A percentile compares a stretch with the other conserved stretches of the same genome.
phyloP scores from a whole-genome alignment of 1,284 basidiomycete genomes.

The Anthracocystis panici-leucophaei region DNA sequence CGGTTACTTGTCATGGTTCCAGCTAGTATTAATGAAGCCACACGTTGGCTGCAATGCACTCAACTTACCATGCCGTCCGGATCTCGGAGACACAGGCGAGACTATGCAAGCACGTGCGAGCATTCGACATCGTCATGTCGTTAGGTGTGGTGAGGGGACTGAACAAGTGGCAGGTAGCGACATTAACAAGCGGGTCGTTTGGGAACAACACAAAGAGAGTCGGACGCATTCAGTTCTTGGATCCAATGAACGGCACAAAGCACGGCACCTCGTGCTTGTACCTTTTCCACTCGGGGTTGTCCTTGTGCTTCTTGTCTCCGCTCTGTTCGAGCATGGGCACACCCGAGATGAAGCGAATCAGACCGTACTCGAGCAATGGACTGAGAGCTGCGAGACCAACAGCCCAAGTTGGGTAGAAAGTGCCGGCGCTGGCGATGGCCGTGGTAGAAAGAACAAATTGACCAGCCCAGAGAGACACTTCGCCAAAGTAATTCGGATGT shows the following conservation, averaged over 20 bases:
- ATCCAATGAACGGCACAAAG: constrained; percentile 60
- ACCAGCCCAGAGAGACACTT: constrained; percentile 80
- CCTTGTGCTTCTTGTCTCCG: constrained; percentile 78
- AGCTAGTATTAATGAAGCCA: too few species aligned
- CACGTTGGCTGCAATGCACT: too few species aligned
- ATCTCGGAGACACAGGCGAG: neutral
- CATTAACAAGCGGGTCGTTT: neutral
- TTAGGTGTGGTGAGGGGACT: neutral
- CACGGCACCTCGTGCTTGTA: constrained; percentile 74
- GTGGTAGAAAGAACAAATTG: constrained; percentile 74
- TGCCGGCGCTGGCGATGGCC: constrained; percentile 36
- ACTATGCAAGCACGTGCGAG: neutral
- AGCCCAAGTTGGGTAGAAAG: constrained; percentile 71
- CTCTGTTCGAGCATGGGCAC: constrained; percentile 78
- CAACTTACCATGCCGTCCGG: too few species aligned
- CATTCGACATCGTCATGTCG: neutral
- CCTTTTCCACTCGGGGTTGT: constrained; percentile 77
- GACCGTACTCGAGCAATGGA: constrained; percentile 77
- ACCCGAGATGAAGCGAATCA: constrained; percentile 74
- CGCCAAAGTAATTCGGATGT: constrained; percentile 84
- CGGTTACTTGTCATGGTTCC: too few species aligned
- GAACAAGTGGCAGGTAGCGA: neutral
- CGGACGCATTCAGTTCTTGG: constrained; percentile 33
- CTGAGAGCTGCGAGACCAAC: constrained; percentile 74
- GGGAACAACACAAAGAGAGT: neutral